Evolutionary conservation across 1,284 basidiomycete genomes (phyloP).

Genomic region (Trichosporon sp.): DNA sequence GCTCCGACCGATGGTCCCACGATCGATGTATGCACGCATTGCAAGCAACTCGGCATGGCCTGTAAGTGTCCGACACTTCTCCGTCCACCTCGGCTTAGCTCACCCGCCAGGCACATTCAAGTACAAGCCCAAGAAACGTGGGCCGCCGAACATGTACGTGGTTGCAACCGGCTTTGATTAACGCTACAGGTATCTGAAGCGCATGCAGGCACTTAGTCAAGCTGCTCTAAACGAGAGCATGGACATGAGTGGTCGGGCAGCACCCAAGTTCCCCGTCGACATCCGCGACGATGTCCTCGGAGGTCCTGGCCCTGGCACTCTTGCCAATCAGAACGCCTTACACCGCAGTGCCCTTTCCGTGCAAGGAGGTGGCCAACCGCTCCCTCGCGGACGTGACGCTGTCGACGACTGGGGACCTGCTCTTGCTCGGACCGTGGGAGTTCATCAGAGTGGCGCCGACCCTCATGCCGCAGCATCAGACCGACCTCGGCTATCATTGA

Average conservation of each 20-base stretch:
- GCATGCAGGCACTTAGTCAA: slow-evolving; percentile 18
- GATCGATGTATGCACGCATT: slow-evolving; percentile 53
- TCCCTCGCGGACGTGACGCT: slow-evolving; percentile 3
- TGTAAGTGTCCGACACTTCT: slow-evolving; percentile 48
- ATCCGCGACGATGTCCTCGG: background rate
- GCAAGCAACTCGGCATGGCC: slow-evolving; percentile 68
- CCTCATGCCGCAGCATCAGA: background rate
- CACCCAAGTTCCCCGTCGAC: background rate
- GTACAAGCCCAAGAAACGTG: slow-evolving; percentile 84
- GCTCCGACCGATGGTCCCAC: slow-evolving; percentile 8
- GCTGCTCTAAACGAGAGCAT: slow-evolving; percentile 4
- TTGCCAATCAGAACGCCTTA: slow-evolving; percentile 19
- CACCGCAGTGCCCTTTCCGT: slow-evolving; percentile 9
- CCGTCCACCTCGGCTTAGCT: background rate
- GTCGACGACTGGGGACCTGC: slow-evolving; percentile 17
- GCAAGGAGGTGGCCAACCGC: slow-evolving; percentile 7
- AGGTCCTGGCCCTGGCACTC: slow-evolving; percentile 20
- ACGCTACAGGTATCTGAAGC: slow-evolving; percentile 22
- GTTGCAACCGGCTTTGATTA: background rate
- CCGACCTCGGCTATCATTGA: background rate
- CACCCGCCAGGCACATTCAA: slow-evolving; percentile 60
- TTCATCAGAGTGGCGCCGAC: slow-evolving; percentile 7
- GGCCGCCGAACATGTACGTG: slow-evolving; percentile 76
- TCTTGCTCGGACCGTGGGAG: slow-evolving; percentile 2
- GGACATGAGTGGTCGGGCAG: background rate